phyloP scores from a whole-genome alignment of 345 rosid genomes.

The Excoecaria agallocha region DNA sequence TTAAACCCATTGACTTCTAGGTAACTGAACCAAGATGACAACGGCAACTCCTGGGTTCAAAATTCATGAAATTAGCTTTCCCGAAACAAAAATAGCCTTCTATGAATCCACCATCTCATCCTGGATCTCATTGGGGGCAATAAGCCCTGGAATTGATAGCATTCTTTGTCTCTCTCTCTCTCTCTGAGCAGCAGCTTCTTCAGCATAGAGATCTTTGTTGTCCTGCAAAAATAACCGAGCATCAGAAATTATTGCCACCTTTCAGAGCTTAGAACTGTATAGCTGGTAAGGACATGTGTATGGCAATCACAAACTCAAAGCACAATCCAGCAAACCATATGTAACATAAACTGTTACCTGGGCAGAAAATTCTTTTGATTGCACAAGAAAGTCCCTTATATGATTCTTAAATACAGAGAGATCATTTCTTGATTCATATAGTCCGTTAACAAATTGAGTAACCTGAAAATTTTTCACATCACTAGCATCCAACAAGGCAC shows the following conservation, averaged over 20 bases:
- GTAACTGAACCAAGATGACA: conserved; percentile 19
- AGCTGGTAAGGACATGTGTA: background rate
- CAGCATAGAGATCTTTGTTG: conserved; percentile 76
- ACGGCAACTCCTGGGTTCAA: conserved; percentile 22
- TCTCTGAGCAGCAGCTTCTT: conserved; percentile 73
- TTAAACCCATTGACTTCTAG: conserved; percentile 17
- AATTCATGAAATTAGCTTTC: conserved; percentile 31
- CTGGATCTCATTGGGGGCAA: conserved; percentile 72
- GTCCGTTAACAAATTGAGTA: conserved; percentile 80
- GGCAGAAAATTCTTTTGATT: conserved; percentile 80
- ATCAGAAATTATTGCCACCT: background rate
- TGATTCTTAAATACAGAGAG: conserved; percentile 75
- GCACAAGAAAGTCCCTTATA: conserved; percentile 93
- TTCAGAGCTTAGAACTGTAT: background rate
- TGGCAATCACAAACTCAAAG: background rate
- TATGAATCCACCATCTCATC: conserved; percentile 82
- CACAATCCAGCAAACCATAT: background rate
- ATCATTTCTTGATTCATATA: conserved; percentile 78
- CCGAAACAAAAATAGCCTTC: conserved; percentile 23
- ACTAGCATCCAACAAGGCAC: conserved; percentile 4
- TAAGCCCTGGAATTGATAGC: conserved; percentile 73
- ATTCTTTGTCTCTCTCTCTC: conserved; percentile 69
- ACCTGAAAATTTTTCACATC: conserved; percentile 50
- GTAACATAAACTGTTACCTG: conserved; percentile 41
- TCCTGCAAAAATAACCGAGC: conserved; percentile 39